A percentile compares a stretch with the other conserved stretches of the same genome.
phyloP scores from a whole-genome alignment of 371 early-diverging fungal genomes.

The Catenaria anguillulae region DNA sequence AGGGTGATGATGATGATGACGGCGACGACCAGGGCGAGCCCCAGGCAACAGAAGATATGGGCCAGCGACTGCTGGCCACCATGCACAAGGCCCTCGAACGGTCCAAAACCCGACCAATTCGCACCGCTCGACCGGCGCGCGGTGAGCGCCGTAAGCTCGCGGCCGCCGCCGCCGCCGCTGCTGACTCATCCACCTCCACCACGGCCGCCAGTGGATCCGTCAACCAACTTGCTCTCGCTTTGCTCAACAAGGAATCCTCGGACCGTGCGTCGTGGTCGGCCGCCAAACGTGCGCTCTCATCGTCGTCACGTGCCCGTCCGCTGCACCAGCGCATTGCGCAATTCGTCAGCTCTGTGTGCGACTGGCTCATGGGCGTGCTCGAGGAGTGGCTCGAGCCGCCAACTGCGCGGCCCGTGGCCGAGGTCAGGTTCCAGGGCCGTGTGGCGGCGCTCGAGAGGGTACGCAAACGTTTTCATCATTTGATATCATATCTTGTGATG shows the following conservation, averaged over 20 bases:
- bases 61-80: background rate
- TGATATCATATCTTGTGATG: background rate
- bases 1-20: background rate
- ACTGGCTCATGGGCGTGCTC: slow-evolving; percentile 13
- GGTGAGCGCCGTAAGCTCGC: background rate
- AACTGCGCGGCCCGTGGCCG: slow-evolving; percentile 40
- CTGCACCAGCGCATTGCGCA: slow-evolving; percentile 15
- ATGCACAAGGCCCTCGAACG: background rate
- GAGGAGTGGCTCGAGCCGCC: slow-evolving; percentile 30
- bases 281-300: slow-evolving; percentile 11
- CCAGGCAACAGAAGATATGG: background rate
- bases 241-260: background rate
- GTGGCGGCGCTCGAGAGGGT: slow-evolving; percentile 53
- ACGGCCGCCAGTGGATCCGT: background rate
- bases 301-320: slow-evolving; percentile 9
- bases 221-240: slow-evolving; percentile 12
- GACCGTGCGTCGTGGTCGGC: background rate
- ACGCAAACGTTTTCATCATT: too few relatives aligned
- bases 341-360: slow-evolving; percentile 12
- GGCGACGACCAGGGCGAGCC: background rate
- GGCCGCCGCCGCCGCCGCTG: background rate
- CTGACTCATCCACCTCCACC: background rate
- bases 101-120: background rate
- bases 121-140: background rate
- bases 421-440: slow-evolving; percentile 57